Percentiles rank a stretch among this genome's conserved stretches.
These are phyloP conservation scores for Backusella parvicylindrica DNA, from an alignment of 192 early-diverging fungal species.

Conservation along the genomic window DNA sequence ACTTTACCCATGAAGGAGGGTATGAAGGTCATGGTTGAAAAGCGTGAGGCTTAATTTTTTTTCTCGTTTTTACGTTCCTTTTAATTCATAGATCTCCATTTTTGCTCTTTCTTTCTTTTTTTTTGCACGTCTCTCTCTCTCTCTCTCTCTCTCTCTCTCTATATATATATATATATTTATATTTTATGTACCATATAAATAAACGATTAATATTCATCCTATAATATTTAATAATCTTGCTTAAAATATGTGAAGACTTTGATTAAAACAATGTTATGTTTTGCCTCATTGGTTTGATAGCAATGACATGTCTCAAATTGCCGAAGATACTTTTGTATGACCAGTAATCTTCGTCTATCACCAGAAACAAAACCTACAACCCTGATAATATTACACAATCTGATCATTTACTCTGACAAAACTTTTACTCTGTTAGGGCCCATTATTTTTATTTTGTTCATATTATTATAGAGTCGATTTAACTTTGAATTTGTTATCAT, in stretches of 20 bases:
- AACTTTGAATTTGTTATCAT: too few species aligned
- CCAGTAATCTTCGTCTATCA: too few species aligned
- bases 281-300: too few species aligned
- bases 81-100: not conserved
- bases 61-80: not conserved
- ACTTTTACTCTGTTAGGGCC: too few species aligned
- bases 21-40: slow-evolving; percentile 28
- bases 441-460: too few species aligned
- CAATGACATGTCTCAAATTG: too few species aligned
- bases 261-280: not conserved
- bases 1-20: slow-evolving; percentile 32
- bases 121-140: not conserved
- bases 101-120: not conserved
- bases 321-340: too few species aligned
- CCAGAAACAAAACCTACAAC: too few species aligned
- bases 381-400: too few species aligned
- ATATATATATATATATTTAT: not conserved
- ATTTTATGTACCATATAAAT: not conserved
- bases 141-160: not conserved
- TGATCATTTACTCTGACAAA: too few species aligned
- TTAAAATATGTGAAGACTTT: not conserved
- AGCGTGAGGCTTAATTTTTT: slow-evolving; percentile 9
- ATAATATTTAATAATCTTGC: not conserved
- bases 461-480: too few species aligned
- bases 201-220: not conserved